phyloP scores from a whole-genome alignment of 148 eudicot genomes.

The Rhododendron ferrugineum region DNA sequence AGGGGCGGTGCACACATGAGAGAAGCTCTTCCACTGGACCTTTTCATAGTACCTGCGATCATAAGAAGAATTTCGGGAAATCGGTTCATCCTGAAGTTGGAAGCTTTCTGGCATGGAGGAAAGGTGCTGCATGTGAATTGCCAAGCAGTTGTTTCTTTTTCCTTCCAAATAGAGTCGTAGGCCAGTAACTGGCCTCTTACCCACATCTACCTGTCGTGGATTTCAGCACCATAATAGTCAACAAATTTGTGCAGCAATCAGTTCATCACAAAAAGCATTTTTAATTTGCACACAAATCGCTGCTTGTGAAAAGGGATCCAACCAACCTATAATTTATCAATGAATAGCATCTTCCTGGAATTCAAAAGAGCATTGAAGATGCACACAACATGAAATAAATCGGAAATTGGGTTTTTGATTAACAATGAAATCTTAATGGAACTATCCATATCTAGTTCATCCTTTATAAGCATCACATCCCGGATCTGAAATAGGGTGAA shows the following conservation, averaged over 20 bases:
- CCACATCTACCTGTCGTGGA: conserved; percentile 39
- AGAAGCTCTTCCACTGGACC: conserved; percentile 52
- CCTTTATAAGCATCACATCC: not conserved
- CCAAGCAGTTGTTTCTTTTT: conserved; percentile 44
- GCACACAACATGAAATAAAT: not conserved
- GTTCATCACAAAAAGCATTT: not conserved
- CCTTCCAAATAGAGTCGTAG: conserved; percentile 50
- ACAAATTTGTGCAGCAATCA: not conserved
- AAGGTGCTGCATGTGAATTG: conserved; percentile 54
- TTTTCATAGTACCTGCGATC: conserved; percentile 43
- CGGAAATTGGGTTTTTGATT: not conserved
- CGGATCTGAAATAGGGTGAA: not conserved
- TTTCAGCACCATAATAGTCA: not conserved
- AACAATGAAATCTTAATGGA: not conserved
- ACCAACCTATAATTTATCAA: not conserved
- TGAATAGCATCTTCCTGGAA: conserved; percentile 5
- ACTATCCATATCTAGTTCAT: not conserved
- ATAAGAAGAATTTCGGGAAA: conserved; percentile 7
- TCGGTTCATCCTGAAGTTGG: conserved; percentile 26
- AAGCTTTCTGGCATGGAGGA: conserved; percentile 49
- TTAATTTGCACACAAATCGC: not conserved
- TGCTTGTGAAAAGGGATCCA: not conserved
- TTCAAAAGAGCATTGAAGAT: not conserved
- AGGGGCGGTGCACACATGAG: conserved; percentile 54
- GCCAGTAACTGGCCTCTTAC: conserved; percentile 50